Conservation (phyloP, 169 alveolate genomes). For the Cryptosporidium muris region DNA sequence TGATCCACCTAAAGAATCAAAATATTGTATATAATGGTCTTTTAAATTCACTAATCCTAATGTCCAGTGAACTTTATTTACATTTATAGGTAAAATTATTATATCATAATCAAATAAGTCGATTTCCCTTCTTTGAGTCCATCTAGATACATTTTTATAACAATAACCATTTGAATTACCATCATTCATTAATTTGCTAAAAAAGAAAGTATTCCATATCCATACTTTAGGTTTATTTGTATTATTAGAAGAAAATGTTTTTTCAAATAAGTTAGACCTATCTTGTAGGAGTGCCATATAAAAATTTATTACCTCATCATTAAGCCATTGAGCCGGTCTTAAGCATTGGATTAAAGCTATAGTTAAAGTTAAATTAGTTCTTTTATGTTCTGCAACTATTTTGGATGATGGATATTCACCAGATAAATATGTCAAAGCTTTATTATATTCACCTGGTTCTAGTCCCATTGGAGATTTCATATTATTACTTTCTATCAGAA, state of each 20-base stretch:
- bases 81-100: slow-evolving; percentile 84
- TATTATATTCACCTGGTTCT: slow-evolving; percentile 1
- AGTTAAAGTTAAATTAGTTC: slow-evolving; percentile 23
- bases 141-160: slow-evolving; percentile 82
- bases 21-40: slow-evolving; percentile 74
- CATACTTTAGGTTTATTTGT: slow-evolving; percentile 75
- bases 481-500: background rate
- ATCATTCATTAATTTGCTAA: slow-evolving; percentile 75
- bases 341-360: slow-evolving; percentile 65
- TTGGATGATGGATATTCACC: background rate
- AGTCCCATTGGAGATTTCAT: slow-evolving; percentile 35
- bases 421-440: slow-evolving; percentile 19
- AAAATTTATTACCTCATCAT: slow-evolving; percentile 88
- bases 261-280: slow-evolving; percentile 71
- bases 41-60: slow-evolving; percentile 85
- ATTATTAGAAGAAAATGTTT: background rate
- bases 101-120: slow-evolving; percentile 82
- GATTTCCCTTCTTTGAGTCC: slow-evolving; percentile 85
- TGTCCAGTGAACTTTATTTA: slow-evolving; percentile 85
- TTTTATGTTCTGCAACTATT: slow-evolving; percentile 20
- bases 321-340: slow-evolving; percentile 84
- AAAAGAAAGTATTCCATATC: slow-evolving; percentile 86
- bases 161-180: slow-evolving; percentile 71
- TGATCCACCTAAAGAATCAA: slow-evolving; percentile 82
- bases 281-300: slow-evolving; percentile 85